A percentile compares a stretch with the other conserved stretches of the same genome.
Evolutionary conservation across 2,329 filamentous ascomycete genomes (phyloP).

Genomic region (Pseudogymnoascus pannorum): DNA sequence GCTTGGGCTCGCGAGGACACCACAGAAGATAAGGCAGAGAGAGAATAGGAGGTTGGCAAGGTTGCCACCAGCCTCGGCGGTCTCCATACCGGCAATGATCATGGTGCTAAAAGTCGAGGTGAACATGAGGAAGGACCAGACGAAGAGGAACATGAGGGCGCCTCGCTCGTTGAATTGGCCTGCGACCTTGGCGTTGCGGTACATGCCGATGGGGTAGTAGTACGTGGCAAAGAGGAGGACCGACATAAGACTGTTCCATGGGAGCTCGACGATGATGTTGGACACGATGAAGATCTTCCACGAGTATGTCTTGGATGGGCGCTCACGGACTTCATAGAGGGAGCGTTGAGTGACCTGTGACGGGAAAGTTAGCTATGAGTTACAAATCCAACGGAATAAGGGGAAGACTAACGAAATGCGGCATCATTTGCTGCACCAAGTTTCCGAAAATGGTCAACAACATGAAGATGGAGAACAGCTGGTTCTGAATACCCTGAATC

Average conservation of each 20-base stretch:
- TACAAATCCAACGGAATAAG: conserved; percentile 26
- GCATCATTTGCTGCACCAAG: conserved; percentile 70
- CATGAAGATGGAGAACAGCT: conserved; percentile 71
- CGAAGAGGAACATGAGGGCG: conserved; percentile 70
- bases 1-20: conserved; percentile 60
- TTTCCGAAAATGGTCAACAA: conserved; percentile 67
- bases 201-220: conserved; percentile 74
- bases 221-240: conserved; percentile 72
- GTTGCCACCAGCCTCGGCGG: conserved; percentile 68
- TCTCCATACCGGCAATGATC: conserved; percentile 67
- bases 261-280: conserved; percentile 74
- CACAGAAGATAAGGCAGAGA: conserved; percentile 66
- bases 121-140: conserved; percentile 70
- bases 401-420: conserved; percentile 58
- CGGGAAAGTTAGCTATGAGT: not conserved
- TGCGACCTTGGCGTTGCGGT: conserved; percentile 58
- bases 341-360: conserved; percentile 18
- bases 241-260: conserved; percentile 72
- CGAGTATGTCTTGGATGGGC: conserved; percentile 72
- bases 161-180: conserved; percentile 61
- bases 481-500: conserved; percentile 58
- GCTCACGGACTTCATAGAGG: conserved; percentile 64
- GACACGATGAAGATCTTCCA: conserved; percentile 61
- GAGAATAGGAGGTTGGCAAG: conserved; percentile 69
- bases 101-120: conserved; percentile 74